Percentiles rank a stretch among this genome's conserved stretches.
Evolutionary conservation across 441 rosid species (phyloP).

Genomic region (Brassica hybrid): DNA sequence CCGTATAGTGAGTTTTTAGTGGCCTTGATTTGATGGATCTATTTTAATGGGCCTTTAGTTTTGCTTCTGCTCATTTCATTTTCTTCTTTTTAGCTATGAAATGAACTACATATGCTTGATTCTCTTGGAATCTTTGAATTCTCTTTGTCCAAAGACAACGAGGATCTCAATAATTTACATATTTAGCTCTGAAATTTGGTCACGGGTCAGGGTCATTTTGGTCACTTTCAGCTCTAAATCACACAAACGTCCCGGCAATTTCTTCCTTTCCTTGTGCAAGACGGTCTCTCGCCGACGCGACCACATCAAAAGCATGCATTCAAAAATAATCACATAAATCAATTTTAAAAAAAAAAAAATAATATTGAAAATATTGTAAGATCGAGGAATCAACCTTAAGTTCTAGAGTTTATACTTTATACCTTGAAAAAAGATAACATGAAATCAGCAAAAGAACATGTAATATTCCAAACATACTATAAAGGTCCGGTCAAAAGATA

Average conservation of each 20-base stretch:
- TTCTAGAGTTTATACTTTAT: slow-evolving; percentile 47
- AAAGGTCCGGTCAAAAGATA: slow-evolving; percentile 43
- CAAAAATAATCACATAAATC: background rate
- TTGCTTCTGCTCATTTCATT: background rate
- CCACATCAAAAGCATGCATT: slow-evolving; percentile 41
- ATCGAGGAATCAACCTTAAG: slow-evolving; percentile 35
- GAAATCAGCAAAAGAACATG: slow-evolving; percentile 33
- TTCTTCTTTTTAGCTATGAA: background rate
- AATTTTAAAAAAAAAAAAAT: background rate
- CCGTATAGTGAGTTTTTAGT: too few species aligned
- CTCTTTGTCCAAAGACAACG: background rate
- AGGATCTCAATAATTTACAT: background rate
- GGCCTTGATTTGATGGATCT: background rate
- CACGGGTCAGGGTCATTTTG: slow-evolving; percentile 8
- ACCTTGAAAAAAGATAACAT: slow-evolving; percentile 33
- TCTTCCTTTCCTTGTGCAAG: slow-evolving; percentile 18
- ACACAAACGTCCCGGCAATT: slow-evolving; percentile 38
- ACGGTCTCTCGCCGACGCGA: slow-evolving; percentile 23
- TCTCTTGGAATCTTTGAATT: slow-evolving; percentile 38
- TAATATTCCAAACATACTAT: too few species aligned
- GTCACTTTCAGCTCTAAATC: slow-evolving; percentile 20
- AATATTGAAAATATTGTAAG: background rate
- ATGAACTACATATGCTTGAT: slow-evolving; percentile 24
- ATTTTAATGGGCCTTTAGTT: background rate
- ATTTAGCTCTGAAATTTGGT: slow-evolving; percentile 10